phyloP scores from a whole-genome alignment of 2,329 filamentous ascomycete species.

The Aureobasidium sp. region DNA sequence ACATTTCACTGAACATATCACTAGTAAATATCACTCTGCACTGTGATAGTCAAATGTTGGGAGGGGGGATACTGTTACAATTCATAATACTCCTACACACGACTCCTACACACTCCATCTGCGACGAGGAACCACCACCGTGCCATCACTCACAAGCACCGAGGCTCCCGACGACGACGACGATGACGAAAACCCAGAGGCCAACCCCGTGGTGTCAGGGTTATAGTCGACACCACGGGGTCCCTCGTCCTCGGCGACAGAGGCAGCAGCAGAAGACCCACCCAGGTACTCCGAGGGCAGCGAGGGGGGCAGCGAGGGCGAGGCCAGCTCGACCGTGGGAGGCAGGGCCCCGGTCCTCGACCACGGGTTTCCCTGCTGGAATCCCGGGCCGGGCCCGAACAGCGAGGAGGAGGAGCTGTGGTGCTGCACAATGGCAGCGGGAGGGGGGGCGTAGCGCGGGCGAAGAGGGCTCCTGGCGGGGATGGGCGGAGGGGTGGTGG shows the following conservation, averaged over 20 bases:
- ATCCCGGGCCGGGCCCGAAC: neutral
- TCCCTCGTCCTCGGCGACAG: neutral
- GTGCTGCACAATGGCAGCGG: neutral
- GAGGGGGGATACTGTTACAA: neutral
- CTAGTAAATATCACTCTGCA: neutral
- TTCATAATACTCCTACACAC: neutral
- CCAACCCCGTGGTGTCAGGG: slow-evolving; percentile 1
- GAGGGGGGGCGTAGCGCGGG: neutral
- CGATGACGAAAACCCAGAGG: neutral
- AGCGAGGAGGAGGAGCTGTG: neutral
- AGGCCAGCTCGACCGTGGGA: neutral
- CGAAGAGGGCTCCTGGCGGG: neutral
- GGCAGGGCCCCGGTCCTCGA: neutral
- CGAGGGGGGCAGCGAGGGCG: neutral
- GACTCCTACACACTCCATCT: neutral
- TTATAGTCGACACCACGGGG: neutral
- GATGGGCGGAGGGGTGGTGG: neutral
- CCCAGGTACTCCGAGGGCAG: neutral
- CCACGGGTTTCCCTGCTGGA: neutral
- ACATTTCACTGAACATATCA: neutral
- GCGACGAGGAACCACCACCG: neutral
- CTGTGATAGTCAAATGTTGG: neutral
- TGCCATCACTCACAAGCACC: neutral
- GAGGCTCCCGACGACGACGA: neutral
- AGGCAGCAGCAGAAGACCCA: neutral